phyloP scores from a whole-genome alignment of 768 basidiomycete genomes.

The Suillus subalutaceus region DNA sequence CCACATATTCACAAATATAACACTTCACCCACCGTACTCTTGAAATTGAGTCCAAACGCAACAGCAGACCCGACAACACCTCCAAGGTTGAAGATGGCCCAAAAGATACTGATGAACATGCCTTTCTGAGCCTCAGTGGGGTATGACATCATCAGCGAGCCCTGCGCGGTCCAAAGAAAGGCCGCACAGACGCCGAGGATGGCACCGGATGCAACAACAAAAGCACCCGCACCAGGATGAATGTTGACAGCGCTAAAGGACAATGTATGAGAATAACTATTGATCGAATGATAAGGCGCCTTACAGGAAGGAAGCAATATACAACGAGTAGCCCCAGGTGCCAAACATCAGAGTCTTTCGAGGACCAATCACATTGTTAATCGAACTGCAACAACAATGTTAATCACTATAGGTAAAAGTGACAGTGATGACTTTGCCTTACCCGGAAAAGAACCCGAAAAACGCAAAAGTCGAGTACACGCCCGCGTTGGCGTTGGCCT shows the following conservation, averaged over 20 bases:
- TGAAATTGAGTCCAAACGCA: constrained; percentile 70
- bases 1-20: background rate
- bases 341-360: constrained; percentile 52
- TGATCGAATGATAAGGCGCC: constrained; percentile 12
- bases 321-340: constrained; percentile 53
- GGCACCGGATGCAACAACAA: constrained; percentile 51
- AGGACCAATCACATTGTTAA: constrained; percentile 73
- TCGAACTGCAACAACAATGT: constrained; percentile 45
- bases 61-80: constrained; percentile 80
- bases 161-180: constrained; percentile 57
- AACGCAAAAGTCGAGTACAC: constrained; percentile 67
- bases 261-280: background rate
- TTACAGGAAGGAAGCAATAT: constrained; percentile 51
- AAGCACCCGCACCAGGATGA: constrained; percentile 43
- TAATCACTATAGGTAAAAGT: background rate
- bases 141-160: constrained; percentile 57
- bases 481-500: constrained; percentile 69
- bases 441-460: constrained; percentile 74
- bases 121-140: constrained; percentile 62
- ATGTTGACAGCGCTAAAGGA: constrained; percentile 46
- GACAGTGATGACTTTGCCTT: constrained; percentile 17
- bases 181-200: constrained; percentile 54
- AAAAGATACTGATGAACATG: constrained; percentile 52
- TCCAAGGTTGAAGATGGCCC: constrained; percentile 79
- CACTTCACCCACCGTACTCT: constrained; percentile 51